These are phyloP conservation scores for Solanum sejunctum DNA, from an alignment of 257 asterid genomes.

Conservation along the genomic window DNA sequence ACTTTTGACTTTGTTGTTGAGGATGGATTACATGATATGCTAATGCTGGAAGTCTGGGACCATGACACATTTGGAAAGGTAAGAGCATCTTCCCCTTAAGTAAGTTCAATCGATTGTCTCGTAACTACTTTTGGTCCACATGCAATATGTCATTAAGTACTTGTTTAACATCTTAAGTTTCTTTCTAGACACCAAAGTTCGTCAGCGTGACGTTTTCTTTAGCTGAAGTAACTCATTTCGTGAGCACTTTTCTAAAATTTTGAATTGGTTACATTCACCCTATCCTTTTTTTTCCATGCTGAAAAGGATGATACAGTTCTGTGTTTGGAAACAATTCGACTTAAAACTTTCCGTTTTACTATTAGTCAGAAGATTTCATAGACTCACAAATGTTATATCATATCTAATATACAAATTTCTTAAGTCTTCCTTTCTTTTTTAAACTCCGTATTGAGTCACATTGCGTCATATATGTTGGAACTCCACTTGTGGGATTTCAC, in stretches of 20 bases:
- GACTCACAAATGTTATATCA: background rate
- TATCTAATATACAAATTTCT: background rate
- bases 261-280: background rate
- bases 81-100: background rate
- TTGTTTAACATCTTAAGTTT: background rate
- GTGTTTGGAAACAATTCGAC: background rate
- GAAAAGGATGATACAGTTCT: too few species aligned
- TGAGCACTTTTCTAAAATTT: background rate
- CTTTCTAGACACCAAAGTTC: background rate
- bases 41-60: constrained; percentile 73
- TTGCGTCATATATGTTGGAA: background rate
- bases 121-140: background rate
- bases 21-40: constrained; percentile 80
- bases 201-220: background rate
- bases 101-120: background rate
- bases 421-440: background rate
- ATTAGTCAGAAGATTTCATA: background rate
- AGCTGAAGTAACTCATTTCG: background rate
- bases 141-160: background rate
- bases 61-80: constrained; percentile 92
- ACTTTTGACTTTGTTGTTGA: constrained; percentile 92
- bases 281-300: background rate
- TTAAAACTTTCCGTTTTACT: background rate
- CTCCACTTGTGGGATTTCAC: too few species aligned
- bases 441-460: background rate